phyloP scores from a whole-genome alignment of 2,329 filamentous ascomycete species.

The Dichotomopilus funicola region DNA sequence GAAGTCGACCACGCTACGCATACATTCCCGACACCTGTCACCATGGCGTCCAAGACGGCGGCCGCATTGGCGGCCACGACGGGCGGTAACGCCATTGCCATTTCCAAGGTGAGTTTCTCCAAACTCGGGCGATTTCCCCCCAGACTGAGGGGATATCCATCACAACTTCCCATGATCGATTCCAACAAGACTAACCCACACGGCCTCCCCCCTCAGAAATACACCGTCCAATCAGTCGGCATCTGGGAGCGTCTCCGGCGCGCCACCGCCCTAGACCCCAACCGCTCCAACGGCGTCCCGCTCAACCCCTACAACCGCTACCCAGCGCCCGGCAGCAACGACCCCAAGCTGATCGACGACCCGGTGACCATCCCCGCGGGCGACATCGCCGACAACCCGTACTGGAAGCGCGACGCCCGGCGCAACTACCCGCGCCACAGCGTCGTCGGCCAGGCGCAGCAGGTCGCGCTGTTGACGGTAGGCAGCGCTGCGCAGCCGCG shows the following conservation, averaged over 20 bases:
- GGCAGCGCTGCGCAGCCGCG: slow-evolving; percentile 77
- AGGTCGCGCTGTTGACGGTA: slow-evolving; percentile 76
- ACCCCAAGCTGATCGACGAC: slow-evolving; percentile 69
- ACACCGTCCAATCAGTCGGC: slow-evolving; percentile 83
- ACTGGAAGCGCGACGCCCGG: slow-evolving; percentile 91
- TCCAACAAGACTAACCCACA: background rate
- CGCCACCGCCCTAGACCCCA: slow-evolving; percentile 71
- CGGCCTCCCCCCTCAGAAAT: slow-evolving; percentile 60
- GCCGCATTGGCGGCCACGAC: slow-evolving; percentile 52
- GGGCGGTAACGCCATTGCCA: slow-evolving; percentile 46
- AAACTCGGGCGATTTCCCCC: too few relatives aligned
- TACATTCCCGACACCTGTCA: slow-evolving; percentile 27
- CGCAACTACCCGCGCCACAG: slow-evolving; percentile 75
- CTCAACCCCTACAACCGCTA: slow-evolving; percentile 89
- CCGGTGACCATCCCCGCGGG: slow-evolving; percentile 77
- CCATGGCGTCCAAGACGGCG: slow-evolving; percentile 56
- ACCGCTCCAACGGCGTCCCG: slow-evolving; percentile 85
- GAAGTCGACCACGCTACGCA: background rate
- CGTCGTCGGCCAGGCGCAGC: slow-evolving; percentile 75
- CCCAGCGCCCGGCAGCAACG: slow-evolving; percentile 68
- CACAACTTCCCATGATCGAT: background rate
- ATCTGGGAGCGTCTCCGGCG: slow-evolving; percentile 81
- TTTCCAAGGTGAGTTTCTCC: slow-evolving; percentile 52
- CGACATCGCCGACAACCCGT: slow-evolving; percentile 85
- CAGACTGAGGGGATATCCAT: slow-evolving; percentile 6